Evolutionary conservation across 23 red algal species (phyloP), one percentile per base, ranked within the genome.

Genomic region (Gracilaria gracilis): DNA sequence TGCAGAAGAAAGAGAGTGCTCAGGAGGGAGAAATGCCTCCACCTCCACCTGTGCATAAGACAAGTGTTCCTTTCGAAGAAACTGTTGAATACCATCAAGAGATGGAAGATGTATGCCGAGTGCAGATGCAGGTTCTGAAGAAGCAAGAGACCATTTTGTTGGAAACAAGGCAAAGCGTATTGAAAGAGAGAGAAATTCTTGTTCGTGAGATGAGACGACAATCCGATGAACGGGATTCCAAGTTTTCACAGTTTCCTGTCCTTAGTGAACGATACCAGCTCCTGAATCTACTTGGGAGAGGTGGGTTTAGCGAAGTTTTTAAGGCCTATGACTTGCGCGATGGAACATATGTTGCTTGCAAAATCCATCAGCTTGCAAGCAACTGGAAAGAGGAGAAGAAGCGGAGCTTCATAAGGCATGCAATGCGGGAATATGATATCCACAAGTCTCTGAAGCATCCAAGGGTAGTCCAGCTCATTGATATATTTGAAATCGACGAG

Each of bases 401-500:
- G 79, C 73, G 81, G 21, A 98, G 93, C 84, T 98, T 96, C 73
- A 95, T 98, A 40, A 51, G 93, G n/a, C 97, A 98, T 47, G 94
- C 97, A 9, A 95, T 90, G 47, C 66, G 97, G 40, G 97, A 98
- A 61, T 98, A 98, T 73, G 74, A 86, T 46, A 98, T 98, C 76
- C 97, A 98, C 84, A 95, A 95, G 73, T 76, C 97, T 9, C 88
- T 98, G 11, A 79, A 90, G 32, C 97, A 98, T 77, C 97, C 97
- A 34, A 83, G 97, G 16, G 90, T 98, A 13, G 93, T 98, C 33
- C 61, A 84, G 36, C 76, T 98, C 34, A 57, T 90, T 44, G 97
- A 96, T 72, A 95, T 98, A 31, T 98, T 98, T 58, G 97, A 98
- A 92, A 98, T 98, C 42, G 93, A 98, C 75, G 85, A 87, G 35